Evolutionary conservation across 2,329 filamentous ascomycete species (phyloP), one percentile per base, ranked within the genome.

Genomic region (Penicillium sp.): DNA sequence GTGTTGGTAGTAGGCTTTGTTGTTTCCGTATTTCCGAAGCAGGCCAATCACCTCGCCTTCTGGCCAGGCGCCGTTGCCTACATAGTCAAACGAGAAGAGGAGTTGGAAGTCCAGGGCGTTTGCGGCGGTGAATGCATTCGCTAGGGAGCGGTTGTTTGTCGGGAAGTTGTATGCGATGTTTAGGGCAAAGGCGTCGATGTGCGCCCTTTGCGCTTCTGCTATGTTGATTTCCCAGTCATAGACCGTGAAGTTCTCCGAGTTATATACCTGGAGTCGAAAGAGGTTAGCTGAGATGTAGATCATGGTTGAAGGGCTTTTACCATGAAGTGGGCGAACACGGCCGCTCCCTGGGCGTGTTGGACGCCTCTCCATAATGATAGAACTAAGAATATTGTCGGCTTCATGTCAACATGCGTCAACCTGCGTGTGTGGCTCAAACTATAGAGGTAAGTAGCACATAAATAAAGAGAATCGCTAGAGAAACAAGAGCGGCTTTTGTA

Each of bases 121-220:
- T 15, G 54, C 54, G 19, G 54, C 54, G 5, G 36, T 39, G 41
- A 56, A 56, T 8, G 54, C 54, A 11, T 56, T 56, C 5, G 29
- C 34, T 16, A 56, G 27, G 27, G 54, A 56, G 21, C 48, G 48
- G 40, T 53, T 46, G 34, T 52, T 56, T 11, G 54, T 56, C 6
- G 48, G 48, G 34, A 27, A 52, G 34, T 56, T 61, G 33, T 65
- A 65, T 5, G 68, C 74, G 31, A 75, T 71, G 58, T 75, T 78
- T 19, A 78, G 67, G 6, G 70, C 76, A 60, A 78, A 78, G 33
- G 67, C 76, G 59, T 78, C 75, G 53, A 78, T 75, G 16, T 70
- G 61, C 2, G 75, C 69, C 3, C 62, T 66, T 60, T 76, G 65
- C 6, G 76, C 76, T 5, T 70, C 56, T 2, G 36, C 44, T 7